A percentile compares a stretch with the other conserved stretches of the same genome.
These are phyloP conservation scores for Trichoderma sp. DNA, from an alignment of 2,329 filamentous ascomycete genomes.

Conservation along the genomic window DNA sequence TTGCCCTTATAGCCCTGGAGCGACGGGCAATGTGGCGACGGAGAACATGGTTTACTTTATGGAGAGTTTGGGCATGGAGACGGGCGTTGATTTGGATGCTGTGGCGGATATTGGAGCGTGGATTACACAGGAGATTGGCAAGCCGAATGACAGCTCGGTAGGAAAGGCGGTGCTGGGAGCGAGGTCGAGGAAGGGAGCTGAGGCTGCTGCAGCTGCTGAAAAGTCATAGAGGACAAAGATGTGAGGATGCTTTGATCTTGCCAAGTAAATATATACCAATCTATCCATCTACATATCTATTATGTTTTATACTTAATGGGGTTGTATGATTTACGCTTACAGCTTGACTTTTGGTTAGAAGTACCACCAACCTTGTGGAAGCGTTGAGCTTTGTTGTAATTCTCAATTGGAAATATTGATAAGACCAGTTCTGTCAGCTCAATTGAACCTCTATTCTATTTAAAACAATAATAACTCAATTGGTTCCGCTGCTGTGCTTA, in stretches of 20 bases:
- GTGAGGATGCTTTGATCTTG: not conserved
- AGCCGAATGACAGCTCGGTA: conserved; percentile 65
- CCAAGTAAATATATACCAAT: not conserved
- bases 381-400: not conserved
- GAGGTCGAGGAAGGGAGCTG: conserved; percentile 36
- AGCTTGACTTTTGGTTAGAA: not conserved
- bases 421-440: not conserved
- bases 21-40: conserved; percentile 82
- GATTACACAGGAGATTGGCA: conserved; percentile 66
- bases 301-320: not conserved
- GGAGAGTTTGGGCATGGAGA: conserved; percentile 72
- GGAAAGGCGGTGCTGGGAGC: conserved; percentile 64
- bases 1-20: conserved; percentile 82
- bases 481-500: not conserved
- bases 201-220: conserved; percentile 30
- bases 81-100: conserved; percentile 69
- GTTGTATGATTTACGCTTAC: not conserved
- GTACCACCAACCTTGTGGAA: not conserved
- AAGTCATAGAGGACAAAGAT: not conserved
- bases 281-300: not conserved
- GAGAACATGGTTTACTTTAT: conserved; percentile 82
- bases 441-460: not conserved
- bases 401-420: not conserved
- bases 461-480: not conserved
- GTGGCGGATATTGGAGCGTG: conserved; percentile 70